A percentile compares a stretch with the other conserved stretches of the same genome.
phyloP scores from a whole-genome alignment of 352 stramenopile genomes.

The Pythium sukuiense region DNA sequence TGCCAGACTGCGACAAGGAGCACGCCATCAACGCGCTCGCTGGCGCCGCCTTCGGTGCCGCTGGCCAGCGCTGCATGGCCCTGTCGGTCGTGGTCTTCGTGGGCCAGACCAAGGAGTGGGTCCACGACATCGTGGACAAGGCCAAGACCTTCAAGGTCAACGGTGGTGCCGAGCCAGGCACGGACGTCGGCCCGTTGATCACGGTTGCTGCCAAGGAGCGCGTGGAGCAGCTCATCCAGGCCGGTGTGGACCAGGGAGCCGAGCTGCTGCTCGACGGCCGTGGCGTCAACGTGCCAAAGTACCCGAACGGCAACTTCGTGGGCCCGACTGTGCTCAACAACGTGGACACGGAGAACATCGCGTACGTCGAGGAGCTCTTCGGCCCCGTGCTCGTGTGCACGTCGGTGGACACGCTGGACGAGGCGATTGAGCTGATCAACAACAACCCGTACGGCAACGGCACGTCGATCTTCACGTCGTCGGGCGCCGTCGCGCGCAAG shows the following conservation, averaged over 20 bases:
- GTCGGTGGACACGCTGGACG: constrained; percentile 92
- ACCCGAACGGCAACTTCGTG: constrained; percentile 95
- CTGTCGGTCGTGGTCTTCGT: constrained; percentile 96
- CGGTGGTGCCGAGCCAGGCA: constrained; percentile 69
- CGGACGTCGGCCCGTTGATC: constrained; percentile 90
- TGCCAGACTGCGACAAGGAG: constrained; percentile 94
- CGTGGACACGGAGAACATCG: constrained; percentile 79
- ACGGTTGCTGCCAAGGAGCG: constrained; percentile 85
- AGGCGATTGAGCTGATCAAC: constrained; percentile 96
- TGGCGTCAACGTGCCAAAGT: constrained; percentile 87
- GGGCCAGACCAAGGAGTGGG: constrained; percentile 91
- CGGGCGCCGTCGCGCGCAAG: constrained; percentile 92
- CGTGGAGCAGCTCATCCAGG: constrained; percentile 88
- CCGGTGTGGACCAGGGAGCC: constrained; percentile 89
- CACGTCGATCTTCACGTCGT: constrained; percentile 96
- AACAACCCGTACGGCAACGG: constrained; percentile 97
- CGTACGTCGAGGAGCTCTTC: constrained; percentile 97
- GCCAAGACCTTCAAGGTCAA: constrained; percentile 92
- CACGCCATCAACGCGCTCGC: constrained; percentile 85
- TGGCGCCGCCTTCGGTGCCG: constrained; percentile 95
- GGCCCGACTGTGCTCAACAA: constrained; percentile 92
- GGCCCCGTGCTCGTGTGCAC: constrained; percentile 94
- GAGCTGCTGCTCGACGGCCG: constrained; percentile 92
- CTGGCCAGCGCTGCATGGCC: constrained; percentile 98
- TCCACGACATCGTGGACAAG: constrained; percentile 90